Conservation (phyloP, 2,329 filamentous ascomycete species). For the Alternaria atra region DNA sequence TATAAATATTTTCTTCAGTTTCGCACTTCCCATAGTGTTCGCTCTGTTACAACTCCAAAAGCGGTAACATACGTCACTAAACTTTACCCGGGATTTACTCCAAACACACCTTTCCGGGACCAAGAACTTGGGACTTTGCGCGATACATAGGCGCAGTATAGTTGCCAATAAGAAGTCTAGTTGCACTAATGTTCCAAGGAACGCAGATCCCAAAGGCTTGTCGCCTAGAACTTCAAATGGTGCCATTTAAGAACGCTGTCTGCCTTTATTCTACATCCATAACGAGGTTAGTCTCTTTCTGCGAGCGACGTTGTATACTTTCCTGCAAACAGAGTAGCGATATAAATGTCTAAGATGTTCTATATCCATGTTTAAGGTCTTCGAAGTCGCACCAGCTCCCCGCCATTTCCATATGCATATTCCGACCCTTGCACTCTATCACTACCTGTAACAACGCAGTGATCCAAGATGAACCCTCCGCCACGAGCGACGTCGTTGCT, state of each 20-base stretch:
- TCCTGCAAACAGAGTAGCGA: background rate
- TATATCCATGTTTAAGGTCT: slow-evolving; percentile 3
- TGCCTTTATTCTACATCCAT: background rate
- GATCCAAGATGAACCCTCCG: slow-evolving; percentile 22
- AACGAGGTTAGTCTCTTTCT: background rate
- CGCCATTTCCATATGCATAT: slow-evolving; percentile 23
- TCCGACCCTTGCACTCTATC: slow-evolving; percentile 20
- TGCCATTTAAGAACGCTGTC: background rate
- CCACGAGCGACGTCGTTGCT: slow-evolving; percentile 23
- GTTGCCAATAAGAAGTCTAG: background rate
- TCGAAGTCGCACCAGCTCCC: slow-evolving; percentile 19
- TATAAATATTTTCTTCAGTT: background rate
- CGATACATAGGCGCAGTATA: no score
- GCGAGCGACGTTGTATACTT: background rate
- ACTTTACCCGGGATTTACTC: slow-evolving; percentile 17
- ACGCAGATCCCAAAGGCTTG: background rate
- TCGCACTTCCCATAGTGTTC: background rate
- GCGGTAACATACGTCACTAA: background rate
- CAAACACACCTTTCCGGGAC: background rate
- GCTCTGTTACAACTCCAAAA: background rate
- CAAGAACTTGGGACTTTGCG: slow-evolving; percentile 19
- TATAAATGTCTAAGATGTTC: background rate
- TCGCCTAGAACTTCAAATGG: background rate
- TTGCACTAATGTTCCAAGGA: background rate
- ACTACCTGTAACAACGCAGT: slow-evolving; percentile 18